phyloP scores from a whole-genome alignment of 768 basidiomycete species.

The Daedaleopsis sinensis region DNA sequence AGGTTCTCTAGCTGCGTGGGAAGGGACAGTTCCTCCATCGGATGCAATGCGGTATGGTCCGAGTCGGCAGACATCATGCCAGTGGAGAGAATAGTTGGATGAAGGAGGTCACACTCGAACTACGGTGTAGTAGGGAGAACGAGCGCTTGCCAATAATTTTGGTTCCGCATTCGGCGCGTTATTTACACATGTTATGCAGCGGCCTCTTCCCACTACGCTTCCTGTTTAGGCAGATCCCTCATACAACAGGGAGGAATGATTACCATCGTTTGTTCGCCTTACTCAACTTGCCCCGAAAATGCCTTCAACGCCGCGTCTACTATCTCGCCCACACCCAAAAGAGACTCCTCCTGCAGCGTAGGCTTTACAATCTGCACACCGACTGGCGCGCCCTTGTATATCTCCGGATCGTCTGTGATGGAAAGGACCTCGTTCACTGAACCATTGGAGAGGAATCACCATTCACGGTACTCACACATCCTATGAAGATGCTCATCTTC shows the following conservation, averaged over 20 bases:
- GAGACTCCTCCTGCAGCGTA: constrained; percentile 41
- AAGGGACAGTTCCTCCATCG: constrained; percentile 22
- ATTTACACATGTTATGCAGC: neutral
- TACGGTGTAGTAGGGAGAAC: no score
- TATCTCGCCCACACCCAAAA: constrained; percentile 35
- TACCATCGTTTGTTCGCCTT: no score
- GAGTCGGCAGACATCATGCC: neutral
- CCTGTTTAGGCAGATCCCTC: no score
- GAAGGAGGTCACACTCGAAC: neutral
- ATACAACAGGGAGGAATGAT: no score
- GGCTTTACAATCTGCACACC: constrained; percentile 39
- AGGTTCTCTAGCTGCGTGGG: constrained; percentile 51
- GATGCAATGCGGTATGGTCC: neutral
- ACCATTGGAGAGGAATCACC: neutral
- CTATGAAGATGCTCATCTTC: constrained; percentile 44
- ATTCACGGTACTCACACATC: constrained; percentile 42
- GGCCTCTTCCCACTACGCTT: no score
- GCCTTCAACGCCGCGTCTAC: constrained; percentile 28
- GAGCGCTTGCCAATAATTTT: neutral
- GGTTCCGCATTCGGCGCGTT: neutral
- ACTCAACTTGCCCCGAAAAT: no score
- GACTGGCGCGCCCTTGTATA: constrained; percentile 38
- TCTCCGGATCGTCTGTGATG: constrained; percentile 42
- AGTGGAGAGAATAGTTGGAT: neutral
- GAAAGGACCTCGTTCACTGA: neutral